These are phyloP conservation scores for baker's yeast (Saccharomyces cerevisiae) DNA, from an alignment of 805 yeast genomes.

Conservation along the genomic window DNA sequence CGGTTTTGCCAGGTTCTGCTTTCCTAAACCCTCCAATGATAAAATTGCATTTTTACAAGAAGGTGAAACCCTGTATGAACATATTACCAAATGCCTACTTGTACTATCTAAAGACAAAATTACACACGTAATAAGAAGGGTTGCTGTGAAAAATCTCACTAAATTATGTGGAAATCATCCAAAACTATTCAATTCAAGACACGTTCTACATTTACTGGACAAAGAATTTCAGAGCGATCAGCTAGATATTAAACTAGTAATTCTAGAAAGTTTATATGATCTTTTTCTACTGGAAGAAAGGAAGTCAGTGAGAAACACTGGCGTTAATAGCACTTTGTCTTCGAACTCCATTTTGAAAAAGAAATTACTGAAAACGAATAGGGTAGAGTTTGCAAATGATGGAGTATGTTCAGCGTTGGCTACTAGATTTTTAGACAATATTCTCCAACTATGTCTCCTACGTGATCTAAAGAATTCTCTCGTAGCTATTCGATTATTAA, in stretches of 20 bases:
- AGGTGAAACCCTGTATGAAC: conserved; percentile 49
- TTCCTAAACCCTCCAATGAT: conserved; percentile 37
- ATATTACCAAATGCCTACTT: conserved; percentile 51
- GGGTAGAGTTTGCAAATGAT: conserved; percentile 45
- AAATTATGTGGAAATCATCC: conserved; percentile 56
- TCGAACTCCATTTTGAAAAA: conserved; percentile 34
- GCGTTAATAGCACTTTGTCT: conserved; percentile 33
- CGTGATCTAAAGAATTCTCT: conserved; percentile 41
- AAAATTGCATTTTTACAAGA: conserved; percentile 27
- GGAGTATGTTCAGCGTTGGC: conserved; percentile 68
- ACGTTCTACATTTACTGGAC: conserved; percentile 46
- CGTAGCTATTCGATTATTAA: conserved; percentile 47
- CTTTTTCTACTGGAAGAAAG: conserved; percentile 53
- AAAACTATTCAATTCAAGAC: conserved; percentile 51
- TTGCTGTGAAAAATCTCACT: conserved; percentile 51
- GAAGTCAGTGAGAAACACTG: conserved; percentile 35
- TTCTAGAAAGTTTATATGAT: conserved; percentile 49
- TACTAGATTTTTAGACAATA: conserved; percentile 47
- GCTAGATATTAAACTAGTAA: conserved; percentile 39
- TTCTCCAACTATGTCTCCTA: conserved; percentile 42
- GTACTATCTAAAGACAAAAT: conserved; percentile 39
- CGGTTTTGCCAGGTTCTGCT: conserved; percentile 60
- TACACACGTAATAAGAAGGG: conserved; percentile 35
- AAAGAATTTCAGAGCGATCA: conserved; percentile 36
- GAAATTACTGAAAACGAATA: conserved; percentile 33